Evolutionary conservation across 768 basidiomycete genomes (phyloP).

Genomic region (Mycena kentingensis): DNA sequence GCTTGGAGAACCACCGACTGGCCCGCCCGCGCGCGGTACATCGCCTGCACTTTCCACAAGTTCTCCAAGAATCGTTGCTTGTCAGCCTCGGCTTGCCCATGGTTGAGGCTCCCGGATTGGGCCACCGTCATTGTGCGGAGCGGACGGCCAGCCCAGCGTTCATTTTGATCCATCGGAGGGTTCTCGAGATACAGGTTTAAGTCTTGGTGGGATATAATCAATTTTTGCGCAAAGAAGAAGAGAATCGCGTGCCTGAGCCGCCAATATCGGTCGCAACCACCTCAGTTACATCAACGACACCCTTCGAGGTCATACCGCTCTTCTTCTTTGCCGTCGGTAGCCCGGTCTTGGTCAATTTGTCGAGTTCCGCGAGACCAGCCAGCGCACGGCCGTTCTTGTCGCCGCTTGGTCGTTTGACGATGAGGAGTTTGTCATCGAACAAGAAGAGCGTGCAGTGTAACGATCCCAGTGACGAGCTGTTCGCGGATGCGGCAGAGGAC

Average conservation of each 20-base stretch:
- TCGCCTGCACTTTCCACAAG: slow-evolving; percentile 86
- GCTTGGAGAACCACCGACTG: slow-evolving; percentile 73
- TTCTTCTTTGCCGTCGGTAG: slow-evolving; percentile 70
- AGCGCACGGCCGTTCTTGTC: slow-evolving; percentile 74
- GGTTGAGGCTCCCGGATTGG: slow-evolving; percentile 70
- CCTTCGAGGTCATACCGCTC: slow-evolving; percentile 82
- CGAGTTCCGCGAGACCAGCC: slow-evolving; percentile 77
- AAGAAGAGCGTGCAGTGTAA: slow-evolving; percentile 89
- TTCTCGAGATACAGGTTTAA: slow-evolving; percentile 84
- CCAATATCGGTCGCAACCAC: slow-evolving; percentile 83
- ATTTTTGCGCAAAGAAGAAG: slow-evolving; percentile 12
- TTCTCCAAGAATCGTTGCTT: slow-evolving; percentile 87
- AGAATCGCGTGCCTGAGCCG: slow-evolving; percentile 64
- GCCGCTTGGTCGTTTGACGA: slow-evolving; percentile 82
- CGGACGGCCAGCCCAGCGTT: slow-evolving; percentile 85
- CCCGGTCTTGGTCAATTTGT: slow-evolving; percentile 66
- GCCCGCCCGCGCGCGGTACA: slow-evolving; percentile 68
- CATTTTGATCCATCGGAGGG: slow-evolving; percentile 78
- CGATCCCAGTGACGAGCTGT: slow-evolving; percentile 43
- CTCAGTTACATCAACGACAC: slow-evolving; percentile 81
- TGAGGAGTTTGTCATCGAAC: slow-evolving; percentile 91
- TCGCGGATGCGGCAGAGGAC: slow-evolving; percentile 46
- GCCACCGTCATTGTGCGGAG: slow-evolving; percentile 81
- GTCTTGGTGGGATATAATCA: slow-evolving; percentile 46
- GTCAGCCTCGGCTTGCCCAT: slow-evolving; percentile 59